phyloP scores from a whole-genome alignment of 305 asterid species.

The Rubia occidens region DNA sequence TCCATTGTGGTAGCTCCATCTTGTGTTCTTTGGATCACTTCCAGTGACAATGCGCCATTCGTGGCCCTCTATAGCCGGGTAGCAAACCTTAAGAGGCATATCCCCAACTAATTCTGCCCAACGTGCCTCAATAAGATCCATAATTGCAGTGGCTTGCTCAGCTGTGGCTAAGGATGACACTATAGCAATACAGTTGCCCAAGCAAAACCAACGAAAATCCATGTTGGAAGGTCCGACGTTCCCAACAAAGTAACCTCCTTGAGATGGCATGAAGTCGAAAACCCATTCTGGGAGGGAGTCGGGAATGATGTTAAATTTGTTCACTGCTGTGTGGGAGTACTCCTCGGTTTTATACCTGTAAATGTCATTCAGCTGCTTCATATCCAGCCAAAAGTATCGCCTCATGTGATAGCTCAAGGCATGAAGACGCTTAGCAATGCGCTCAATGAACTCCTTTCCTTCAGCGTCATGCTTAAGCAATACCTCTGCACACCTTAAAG shows the following conservation, averaged over 20 bases:
- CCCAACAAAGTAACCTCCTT: conserved; percentile 71
- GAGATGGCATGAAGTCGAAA: conserved; percentile 64
- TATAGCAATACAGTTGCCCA: conserved; percentile 67
- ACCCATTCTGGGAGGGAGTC: conserved; percentile 82
- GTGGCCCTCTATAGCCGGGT: conserved; percentile 35
- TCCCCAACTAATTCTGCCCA: conserved; percentile 33
- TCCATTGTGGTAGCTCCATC: conserved; percentile 40
- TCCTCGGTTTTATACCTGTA: conserved; percentile 75
- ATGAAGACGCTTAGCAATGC: conserved; percentile 51
- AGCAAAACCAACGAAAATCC: conserved; percentile 84
- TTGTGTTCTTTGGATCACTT: conserved; percentile 33
- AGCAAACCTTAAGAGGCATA: conserved; percentile 36
- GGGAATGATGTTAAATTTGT: conserved; percentile 78
- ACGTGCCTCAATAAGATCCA: conserved; percentile 37
- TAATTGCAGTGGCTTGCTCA: conserved; percentile 28
- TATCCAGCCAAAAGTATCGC: conserved; percentile 64
- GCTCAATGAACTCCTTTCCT: conserved; percentile 65
- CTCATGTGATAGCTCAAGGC: conserved; percentile 82
- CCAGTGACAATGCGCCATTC: conserved; percentile 35
- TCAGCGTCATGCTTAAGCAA: conserved; percentile 54
- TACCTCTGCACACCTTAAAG: conserved; percentile 58
- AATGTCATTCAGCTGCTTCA: conserved; percentile 62
- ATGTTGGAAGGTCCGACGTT: conserved; percentile 71
- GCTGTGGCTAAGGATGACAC: conserved; percentile 29
- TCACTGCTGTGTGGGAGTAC: conserved; percentile 79